These are phyloP conservation scores for Zychaea mexicana DNA, from an alignment of 371 early-diverging fungal genomes.

Conservation along the genomic window DNA sequence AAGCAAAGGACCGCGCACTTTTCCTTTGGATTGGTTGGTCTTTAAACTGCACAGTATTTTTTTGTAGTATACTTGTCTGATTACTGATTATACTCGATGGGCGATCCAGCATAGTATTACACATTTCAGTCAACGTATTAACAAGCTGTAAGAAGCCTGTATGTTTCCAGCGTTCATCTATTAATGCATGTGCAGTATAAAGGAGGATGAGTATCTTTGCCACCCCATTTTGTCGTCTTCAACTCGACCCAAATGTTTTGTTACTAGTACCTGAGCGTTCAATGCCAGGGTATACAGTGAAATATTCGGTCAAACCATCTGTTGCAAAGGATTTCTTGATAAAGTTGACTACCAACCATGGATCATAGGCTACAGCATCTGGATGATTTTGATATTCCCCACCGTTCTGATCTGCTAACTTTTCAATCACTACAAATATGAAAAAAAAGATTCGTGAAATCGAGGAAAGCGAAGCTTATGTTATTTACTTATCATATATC, in stretches of 20 bases:
- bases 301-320: conserved; percentile 5
- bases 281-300: neutral
- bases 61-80: neutral
- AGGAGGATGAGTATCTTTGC: no score
- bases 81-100: neutral
- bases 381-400: neutral
- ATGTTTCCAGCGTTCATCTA: neutral
- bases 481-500: no score
- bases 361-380: neutral
- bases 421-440: neutral
- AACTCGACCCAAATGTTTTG: neutral
- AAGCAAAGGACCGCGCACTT: neutral
- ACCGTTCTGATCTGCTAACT: neutral
- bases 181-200: neutral
- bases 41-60: neutral
- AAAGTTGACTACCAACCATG: neutral
- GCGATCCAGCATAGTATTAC: neutral
- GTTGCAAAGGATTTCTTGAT: conserved; percentile 6
- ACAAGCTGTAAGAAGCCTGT: neutral
- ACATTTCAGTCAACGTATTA: neutral
- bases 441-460: neutral
- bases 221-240: neutral
- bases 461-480: no score
- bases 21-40: neutral
- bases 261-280: neutral